Conservation (phyloP, 2,329 filamentous ascomycete genomes). For the Talaromyces verruculosus region DNA sequence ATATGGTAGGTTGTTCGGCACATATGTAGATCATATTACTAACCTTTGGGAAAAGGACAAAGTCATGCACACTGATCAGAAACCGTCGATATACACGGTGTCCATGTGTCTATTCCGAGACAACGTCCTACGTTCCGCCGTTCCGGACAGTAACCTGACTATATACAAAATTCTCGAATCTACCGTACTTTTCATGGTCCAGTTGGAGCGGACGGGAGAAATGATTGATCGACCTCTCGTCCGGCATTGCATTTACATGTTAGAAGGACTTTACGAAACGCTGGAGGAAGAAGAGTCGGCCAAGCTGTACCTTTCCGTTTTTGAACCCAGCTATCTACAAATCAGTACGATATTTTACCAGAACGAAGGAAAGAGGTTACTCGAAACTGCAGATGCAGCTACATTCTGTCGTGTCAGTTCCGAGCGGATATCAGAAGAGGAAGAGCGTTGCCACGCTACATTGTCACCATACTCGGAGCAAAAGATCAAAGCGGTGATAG, state of each 20-base stretch:
- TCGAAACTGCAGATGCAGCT: slow-evolving; percentile 76
- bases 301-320: slow-evolving; percentile 79
- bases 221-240: slow-evolving; percentile 81
- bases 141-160: slow-evolving; percentile 42
- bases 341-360: slow-evolving; percentile 73
- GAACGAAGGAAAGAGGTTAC: slow-evolving; percentile 69
- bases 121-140: slow-evolving; percentile 68
- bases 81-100: slow-evolving; percentile 76
- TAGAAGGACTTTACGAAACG: slow-evolving; percentile 82
- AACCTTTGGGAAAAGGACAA: slow-evolving; percentile 60
- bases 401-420: slow-evolving; percentile 77
- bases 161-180: slow-evolving; percentile 75
- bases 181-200: slow-evolving; percentile 85
- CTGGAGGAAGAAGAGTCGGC: slow-evolving; percentile 73
- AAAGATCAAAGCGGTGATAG: slow-evolving; percentile 75
- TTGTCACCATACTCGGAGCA: slow-evolving; percentile 69
- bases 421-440: slow-evolving; percentile 74
- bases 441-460: slow-evolving; percentile 77
- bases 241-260: slow-evolving; percentile 81
- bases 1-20: slow-evolving; percentile 62
- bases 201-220: slow-evolving; percentile 88
- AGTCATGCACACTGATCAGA: slow-evolving; percentile 71
- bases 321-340: slow-evolving; percentile 74
- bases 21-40: not conserved
- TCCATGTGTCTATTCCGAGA: slow-evolving; percentile 88